phyloP scores from a whole-genome alignment of 495 filamentous ascomycete species.

The Neurospora sp. region DNA sequence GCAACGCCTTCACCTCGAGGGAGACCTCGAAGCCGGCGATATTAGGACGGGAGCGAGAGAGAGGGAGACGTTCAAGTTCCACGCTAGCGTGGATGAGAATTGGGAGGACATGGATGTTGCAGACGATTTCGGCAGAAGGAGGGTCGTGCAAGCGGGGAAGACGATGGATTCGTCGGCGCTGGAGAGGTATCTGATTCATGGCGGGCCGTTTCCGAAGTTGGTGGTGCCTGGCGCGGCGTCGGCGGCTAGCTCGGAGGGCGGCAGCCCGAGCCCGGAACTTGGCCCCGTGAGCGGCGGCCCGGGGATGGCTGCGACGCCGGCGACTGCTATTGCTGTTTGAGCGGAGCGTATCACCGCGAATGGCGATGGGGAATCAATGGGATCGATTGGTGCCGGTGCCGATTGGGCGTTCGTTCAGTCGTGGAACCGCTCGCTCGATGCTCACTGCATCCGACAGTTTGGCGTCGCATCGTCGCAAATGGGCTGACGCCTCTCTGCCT shows the following conservation, averaged over 20 bases:
- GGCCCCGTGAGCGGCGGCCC: not conserved
- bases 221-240: not conserved
- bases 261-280: not conserved
- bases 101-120: constrained; percentile 23
- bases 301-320: not conserved
- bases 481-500: not conserved
- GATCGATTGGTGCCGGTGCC: not conserved
- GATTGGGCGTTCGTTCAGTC: not conserved
- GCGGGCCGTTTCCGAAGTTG: constrained; percentile 28
- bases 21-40: constrained; percentile 34
- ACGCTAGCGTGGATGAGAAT: constrained; percentile 30
- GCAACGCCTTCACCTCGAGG: constrained; percentile 33
- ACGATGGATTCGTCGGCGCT: constrained; percentile 31
- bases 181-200: constrained; percentile 32
- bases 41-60: constrained; percentile 26
- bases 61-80: constrained; percentile 35
- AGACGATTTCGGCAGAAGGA: constrained; percentile 1
- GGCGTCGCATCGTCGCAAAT: not conserved
- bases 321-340: not conserved
- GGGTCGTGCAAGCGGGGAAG: constrained; percentile 15
- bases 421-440: not conserved
- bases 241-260: not conserved
- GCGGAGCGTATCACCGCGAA: not conserved
- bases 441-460: not conserved
- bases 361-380: not conserved